A percentile compares a stretch with the other conserved stretches of the same genome.
These are phyloP conservation scores for Mortierella sp. DNA, from an alignment of 371 early-diverging fungal species.

Conservation along the genomic window DNA sequence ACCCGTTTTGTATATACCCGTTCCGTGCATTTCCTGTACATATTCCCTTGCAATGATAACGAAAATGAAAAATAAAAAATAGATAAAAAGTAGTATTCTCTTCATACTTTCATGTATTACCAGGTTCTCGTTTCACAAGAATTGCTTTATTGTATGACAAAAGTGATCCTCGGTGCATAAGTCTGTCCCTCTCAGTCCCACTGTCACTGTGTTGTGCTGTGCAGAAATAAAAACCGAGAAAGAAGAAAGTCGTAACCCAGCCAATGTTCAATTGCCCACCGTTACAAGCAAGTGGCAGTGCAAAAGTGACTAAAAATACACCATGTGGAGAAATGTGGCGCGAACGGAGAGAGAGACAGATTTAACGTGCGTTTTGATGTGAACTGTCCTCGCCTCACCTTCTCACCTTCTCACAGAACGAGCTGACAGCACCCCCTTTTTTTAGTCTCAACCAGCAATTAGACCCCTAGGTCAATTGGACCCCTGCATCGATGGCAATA, in stretches of 20 bases:
- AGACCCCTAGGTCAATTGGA: too few species aligned
- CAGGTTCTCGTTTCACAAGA: too few species aligned
- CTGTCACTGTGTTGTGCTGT: not conserved
- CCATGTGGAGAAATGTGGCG: conserved; percentile 4
- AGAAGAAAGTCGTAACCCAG: not conserved
- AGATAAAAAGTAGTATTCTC: not conserved
- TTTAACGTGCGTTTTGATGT: not conserved
- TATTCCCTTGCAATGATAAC: not conserved
- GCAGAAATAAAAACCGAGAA: not conserved
- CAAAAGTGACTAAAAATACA: not conserved
- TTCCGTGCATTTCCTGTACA: not conserved
- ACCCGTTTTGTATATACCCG: not conserved
- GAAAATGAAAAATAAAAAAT: not conserved
- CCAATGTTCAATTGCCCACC: not conserved
- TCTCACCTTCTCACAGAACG: not conserved
- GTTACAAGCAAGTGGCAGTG: not conserved
- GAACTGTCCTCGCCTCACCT: not conserved
- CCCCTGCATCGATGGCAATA: too few species aligned
- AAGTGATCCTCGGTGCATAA: not conserved
- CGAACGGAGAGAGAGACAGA: too few species aligned
- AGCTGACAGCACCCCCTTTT: too few species aligned
- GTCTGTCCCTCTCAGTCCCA: not conserved
- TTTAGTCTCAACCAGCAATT: too few species aligned
- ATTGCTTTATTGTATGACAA: not conserved
- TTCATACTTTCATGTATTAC: not conserved